Percentiles rank a stretch among this genome's conserved stretches.
Evolutionary conservation across 2,329 filamentous ascomycete species (phyloP).

Genomic region (Fusarium succisae): DNA sequence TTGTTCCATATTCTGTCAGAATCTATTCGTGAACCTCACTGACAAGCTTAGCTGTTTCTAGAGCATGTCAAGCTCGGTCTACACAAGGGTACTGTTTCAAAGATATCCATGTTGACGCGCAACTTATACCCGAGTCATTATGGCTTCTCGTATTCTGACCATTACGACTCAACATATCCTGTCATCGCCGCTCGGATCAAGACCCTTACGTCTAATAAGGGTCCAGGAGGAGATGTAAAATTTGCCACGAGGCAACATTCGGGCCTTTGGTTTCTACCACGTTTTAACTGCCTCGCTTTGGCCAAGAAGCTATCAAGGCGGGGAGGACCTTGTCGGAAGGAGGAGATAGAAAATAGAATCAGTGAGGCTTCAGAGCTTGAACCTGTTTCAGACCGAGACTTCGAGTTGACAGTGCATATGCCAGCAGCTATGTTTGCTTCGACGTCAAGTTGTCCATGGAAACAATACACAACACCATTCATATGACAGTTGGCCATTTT

Average conservation of each 20-base stretch:
- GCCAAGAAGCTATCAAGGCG: conserved; percentile 5
- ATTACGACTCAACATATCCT: neutral
- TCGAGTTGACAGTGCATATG: neutral
- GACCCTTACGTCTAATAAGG: neutral
- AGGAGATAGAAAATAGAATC: conserved; percentile 11
- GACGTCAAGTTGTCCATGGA: neutral
- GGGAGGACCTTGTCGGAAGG: conserved; percentile 13
- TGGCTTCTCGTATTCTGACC: neutral
- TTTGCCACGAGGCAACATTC: conserved; percentile 1
- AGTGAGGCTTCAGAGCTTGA: conserved; percentile 4
- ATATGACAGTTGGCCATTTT: neutral
- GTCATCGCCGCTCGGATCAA: conserved; percentile 2
- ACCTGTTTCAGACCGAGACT: conserved; percentile 8
- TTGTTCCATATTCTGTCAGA: conserved; percentile 42
- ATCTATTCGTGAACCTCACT: conserved; percentile 26
- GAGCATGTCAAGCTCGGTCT: neutral
- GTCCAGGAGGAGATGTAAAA: neutral
- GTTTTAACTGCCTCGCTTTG: conserved; percentile 8
- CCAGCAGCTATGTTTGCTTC: neutral
- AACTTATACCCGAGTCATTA: conserved; percentile 5
- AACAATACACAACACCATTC: neutral
- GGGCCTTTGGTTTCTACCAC: conserved; percentile 22
- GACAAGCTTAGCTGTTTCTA: neutral
- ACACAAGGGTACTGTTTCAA: neutral
- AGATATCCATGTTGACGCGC: neutral